phyloP scores from a whole-genome alignment of 1,284 basidiomycete species.

The Hymenochaete sp. region DNA sequence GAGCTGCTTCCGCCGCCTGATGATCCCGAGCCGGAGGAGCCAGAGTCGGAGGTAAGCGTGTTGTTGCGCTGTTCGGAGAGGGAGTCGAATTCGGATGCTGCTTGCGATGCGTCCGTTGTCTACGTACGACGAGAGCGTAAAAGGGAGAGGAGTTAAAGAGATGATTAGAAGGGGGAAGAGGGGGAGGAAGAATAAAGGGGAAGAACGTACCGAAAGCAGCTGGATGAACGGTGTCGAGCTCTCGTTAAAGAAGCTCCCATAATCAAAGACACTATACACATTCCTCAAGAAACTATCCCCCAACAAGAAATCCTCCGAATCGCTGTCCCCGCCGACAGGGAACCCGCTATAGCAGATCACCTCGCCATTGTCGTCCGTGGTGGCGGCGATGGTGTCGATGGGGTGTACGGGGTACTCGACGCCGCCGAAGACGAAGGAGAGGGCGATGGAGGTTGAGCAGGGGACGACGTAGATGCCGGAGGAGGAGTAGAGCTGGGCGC shows the following conservation, averaged over 20 bases:
- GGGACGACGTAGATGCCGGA: constrained; percentile 17
- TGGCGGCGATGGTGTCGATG: constrained; percentile 17
- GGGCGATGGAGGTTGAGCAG: constrained; percentile 14
- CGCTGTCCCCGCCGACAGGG: constrained; percentile 1
- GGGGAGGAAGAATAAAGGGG: neutral
- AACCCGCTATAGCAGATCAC: constrained; percentile 16
- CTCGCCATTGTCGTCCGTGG: constrained; percentile 3
- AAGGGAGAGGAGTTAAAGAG: neutral
- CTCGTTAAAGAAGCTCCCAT: constrained; percentile 12
- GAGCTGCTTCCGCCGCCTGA: neutral
- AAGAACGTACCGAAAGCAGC: constrained; percentile 12
- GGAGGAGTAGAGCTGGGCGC: constrained; percentile 11
- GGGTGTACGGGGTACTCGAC: constrained; percentile 17
- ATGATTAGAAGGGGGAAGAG: neutral
- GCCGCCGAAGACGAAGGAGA: constrained; percentile 17
- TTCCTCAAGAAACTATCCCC: constrained; percentile 18
- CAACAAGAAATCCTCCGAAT: constrained; percentile 16
- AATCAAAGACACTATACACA: constrained; percentile 15
- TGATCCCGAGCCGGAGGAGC: neutral
- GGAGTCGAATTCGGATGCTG: constrained; percentile 12
- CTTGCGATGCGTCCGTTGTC: constrained; percentile 8
- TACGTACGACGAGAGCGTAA: neutral
- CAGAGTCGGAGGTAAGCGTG: neutral
- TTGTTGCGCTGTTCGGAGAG: constrained; percentile 13
- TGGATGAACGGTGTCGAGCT: constrained; percentile 14